A percentile compares a stretch with the other conserved stretches of the same genome.
Conservation (phyloP, 495 filamentous ascomycete species). For the Pseudotulostoma volvatum region DNA sequence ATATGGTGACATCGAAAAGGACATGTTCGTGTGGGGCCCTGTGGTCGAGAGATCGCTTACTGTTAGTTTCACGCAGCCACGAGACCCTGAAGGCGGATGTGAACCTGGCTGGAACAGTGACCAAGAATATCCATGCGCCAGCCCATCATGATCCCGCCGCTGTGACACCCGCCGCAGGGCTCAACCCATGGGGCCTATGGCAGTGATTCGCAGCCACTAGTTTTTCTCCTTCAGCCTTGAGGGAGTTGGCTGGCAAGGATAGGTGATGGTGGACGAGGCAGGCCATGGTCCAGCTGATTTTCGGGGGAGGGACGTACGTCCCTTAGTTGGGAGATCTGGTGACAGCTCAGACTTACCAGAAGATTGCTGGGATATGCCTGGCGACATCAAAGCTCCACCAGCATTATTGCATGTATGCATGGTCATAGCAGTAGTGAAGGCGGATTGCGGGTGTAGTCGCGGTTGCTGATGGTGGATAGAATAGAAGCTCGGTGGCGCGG, state of each 20-base stretch:
- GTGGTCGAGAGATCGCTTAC: conserved; percentile 7
- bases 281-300: too few species aligned
- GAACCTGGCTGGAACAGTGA: conserved; percentile 1
- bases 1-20: conserved; percentile 17
- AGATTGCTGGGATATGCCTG: too few species aligned
- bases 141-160: too few species aligned
- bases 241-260: background rate
- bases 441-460: conserved; percentile 12
- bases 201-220: background rate
- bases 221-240: background rate
- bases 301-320: too few species aligned
- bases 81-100: conserved; percentile 4
- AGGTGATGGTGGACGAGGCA: conserved; percentile 1
- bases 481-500: conserved; percentile 8
- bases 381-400: background rate
- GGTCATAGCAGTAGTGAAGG: background rate
- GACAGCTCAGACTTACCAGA: too few species aligned
- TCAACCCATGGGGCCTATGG: background rate
- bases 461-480: background rate
- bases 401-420: background rate
- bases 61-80: conserved; percentile 9
- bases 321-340: too few species aligned
- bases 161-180: background rate
- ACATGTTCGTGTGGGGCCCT: conserved; percentile 28
- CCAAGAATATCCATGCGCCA: too few species aligned